Evolutionary conservation across 192 early-diverging fungal species (phyloP), one percentile per base, ranked within the genome.

Genomic region (Entophlyctis luteolus): DNA sequence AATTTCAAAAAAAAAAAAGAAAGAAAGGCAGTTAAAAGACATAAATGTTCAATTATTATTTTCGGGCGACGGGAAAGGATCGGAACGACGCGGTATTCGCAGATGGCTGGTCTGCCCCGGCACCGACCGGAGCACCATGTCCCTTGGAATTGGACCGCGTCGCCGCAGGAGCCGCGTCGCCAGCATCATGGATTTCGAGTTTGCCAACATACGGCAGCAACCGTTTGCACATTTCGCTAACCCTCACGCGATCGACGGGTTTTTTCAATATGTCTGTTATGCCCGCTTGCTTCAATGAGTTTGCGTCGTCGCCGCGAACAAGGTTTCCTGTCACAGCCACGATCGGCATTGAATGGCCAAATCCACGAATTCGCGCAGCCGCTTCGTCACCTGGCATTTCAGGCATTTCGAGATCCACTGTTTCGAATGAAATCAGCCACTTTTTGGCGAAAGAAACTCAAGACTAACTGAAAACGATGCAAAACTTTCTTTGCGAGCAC

Each of bases 291-390:
- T 18, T 8, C 45, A 75, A 29, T 3, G 48, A 45, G 29, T 16
- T 48, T 16, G 25, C 39, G 22, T 57, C 68, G 23, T 70, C 68
- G 3, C 47, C 68, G 12, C 48, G 57, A 23, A 67, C 45, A 0
- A 46, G 5, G 48, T 74, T 68, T 55, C 68, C 68, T 53, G 73
- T 71, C 5, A 71, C 69, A 16, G 59, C 73, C 20, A 75, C 34
- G 22, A 75, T 75, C 0, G 73, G 73, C 4, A 38, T 55, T 27
- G 53, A 52, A 22, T 36, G 28, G 28, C 68, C 73, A 20, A 49
- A 23, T 25, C 48, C 29, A 5, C 73, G 60, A 34, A 75, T 71
- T 25, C 73, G 68, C 8, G 63, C 68, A 6, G 68, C 29, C 2
- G 73, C 68, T 42, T 75, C 73, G 28, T 60, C 68, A 6, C 72